phyloP scores from a whole-genome alignment of 306 rosid species.

The Ziziphus jujuba region DNA sequence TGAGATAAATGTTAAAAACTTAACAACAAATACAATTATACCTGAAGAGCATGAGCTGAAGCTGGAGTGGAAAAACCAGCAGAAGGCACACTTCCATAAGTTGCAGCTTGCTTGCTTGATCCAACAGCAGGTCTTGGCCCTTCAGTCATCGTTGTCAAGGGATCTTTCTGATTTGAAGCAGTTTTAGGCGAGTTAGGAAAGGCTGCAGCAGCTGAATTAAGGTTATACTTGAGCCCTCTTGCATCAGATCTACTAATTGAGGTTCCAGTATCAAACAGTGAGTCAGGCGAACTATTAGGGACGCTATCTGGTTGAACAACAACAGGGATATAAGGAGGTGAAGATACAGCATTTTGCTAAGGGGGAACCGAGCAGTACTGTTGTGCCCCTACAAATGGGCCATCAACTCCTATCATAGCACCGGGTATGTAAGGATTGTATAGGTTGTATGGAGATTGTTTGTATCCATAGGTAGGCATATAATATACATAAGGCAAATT shows the following conservation, averaged over 20 bases:
- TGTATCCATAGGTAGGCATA: conserved; percentile 81
- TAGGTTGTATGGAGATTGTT: conserved; percentile 95
- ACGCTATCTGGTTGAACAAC: conserved; percentile 59
- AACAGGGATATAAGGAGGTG: conserved; percentile 67
- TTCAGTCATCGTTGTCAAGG: no score
- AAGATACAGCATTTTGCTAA: conserved; percentile 62
- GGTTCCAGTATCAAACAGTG: conserved; percentile 47
- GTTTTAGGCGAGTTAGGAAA: conserved; percentile 52
- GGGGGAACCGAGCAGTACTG: conserved; percentile 64
- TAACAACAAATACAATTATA: conserved; percentile 22
- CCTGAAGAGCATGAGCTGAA: conserved; percentile 64
- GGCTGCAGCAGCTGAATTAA: conserved; percentile 58
- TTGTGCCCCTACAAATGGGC: conserved; percentile 64
- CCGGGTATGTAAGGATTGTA: conserved; percentile 97
- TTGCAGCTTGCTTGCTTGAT: no score
- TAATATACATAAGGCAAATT: conserved; percentile 78
- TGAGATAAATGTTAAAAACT: background rate
- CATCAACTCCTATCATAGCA: conserved; percentile 81
- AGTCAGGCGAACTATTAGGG: no score
- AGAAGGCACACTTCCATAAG: no score
- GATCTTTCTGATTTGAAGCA: conserved; percentile 51
- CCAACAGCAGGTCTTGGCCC: no score
- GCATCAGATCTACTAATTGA: conserved; percentile 62
- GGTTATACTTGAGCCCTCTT: conserved; percentile 60
- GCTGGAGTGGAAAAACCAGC: conserved; percentile 46